phyloP scores from a whole-genome alignment of 2,329 filamentous ascomycete genomes.

The Penicillium aurantiogriseum region DNA sequence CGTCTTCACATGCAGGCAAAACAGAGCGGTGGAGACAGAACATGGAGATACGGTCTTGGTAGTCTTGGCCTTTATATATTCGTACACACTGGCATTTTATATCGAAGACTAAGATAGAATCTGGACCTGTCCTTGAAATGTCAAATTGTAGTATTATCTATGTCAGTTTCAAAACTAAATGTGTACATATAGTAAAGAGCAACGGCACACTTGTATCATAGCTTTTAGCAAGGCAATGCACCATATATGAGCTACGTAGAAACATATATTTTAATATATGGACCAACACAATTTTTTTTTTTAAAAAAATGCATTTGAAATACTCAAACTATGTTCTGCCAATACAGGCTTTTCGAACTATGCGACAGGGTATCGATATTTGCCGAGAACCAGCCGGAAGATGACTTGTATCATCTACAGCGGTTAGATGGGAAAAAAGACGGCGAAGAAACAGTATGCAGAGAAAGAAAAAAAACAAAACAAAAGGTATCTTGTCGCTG shows the following conservation, averaged over 20 bases:
- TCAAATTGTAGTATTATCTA: not conserved
- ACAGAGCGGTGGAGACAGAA: conserved; percentile 15
- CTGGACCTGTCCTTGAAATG: not conserved
- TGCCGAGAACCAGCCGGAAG: conserved; percentile 4
- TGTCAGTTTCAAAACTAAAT: too few species aligned
- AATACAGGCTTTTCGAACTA: conserved; percentile 1
- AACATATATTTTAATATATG: not conserved
- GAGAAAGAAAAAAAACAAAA: conserved; percentile 5
- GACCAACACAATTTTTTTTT: not conserved
- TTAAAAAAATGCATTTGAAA: not conserved
- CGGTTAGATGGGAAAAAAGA: not conserved
- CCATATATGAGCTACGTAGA: not conserved
- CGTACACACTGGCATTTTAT: not conserved
- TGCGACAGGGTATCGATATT: conserved; percentile 12
- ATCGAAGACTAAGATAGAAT: not conserved
- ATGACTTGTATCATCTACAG: conserved; percentile 1
- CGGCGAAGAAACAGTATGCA: not conserved
- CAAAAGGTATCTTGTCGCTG: conserved; percentile 21
- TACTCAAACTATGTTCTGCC: not conserved
- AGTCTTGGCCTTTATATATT: not conserved
- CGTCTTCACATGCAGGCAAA: conserved; percentile 20
- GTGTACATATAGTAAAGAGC: too few species aligned
- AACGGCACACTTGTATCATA: not conserved
- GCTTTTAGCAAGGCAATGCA: not conserved
- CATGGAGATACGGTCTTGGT: not conserved